Conservation (phyloP, 768 basidiomycete genomes). For the Lactarius sanguifluus region DNA sequence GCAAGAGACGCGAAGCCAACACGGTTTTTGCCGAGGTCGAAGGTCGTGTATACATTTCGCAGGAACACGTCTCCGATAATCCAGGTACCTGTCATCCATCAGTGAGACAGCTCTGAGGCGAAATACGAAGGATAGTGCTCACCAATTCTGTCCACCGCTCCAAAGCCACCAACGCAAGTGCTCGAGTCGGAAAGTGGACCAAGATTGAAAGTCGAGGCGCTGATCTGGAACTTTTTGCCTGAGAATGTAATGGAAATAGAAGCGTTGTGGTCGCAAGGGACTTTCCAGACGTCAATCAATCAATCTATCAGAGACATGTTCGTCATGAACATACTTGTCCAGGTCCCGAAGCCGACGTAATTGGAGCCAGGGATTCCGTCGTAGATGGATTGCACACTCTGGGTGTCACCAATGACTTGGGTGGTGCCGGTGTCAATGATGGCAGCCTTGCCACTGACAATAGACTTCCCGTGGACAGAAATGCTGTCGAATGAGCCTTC, state of each 20-base stretch:
- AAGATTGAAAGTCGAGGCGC: background rate
- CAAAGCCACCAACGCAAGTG: background rate
- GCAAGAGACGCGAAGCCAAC: background rate
- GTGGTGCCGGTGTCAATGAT: constrained; percentile 39
- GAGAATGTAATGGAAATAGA: background rate
- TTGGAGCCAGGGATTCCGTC: background rate
- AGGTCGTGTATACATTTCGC: background rate
- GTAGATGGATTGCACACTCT: background rate
- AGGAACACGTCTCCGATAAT: background rate
- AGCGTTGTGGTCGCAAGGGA: background rate
- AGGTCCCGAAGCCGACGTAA: background rate
- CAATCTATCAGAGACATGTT: background rate
- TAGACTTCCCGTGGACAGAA: constrained; percentile 29
- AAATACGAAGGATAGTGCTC: background rate
- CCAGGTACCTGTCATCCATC: background rate
- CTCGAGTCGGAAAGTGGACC: background rate
- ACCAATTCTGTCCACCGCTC: accelerated
- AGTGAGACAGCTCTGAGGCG: background rate
- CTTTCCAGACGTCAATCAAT: background rate
- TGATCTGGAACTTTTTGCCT: background rate
- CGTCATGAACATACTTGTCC: background rate
- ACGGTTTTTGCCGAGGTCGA: background rate
- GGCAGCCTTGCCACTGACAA: constrained; percentile 21
- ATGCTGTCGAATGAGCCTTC: constrained; percentile 32
- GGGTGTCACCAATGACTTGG: constrained; percentile 31